Percentiles rank a stretch among this genome's conserved stretches.
Conservation (phyloP, 2,329 filamentous ascomycete species). For the Amauroascus verrucosus region DNA sequence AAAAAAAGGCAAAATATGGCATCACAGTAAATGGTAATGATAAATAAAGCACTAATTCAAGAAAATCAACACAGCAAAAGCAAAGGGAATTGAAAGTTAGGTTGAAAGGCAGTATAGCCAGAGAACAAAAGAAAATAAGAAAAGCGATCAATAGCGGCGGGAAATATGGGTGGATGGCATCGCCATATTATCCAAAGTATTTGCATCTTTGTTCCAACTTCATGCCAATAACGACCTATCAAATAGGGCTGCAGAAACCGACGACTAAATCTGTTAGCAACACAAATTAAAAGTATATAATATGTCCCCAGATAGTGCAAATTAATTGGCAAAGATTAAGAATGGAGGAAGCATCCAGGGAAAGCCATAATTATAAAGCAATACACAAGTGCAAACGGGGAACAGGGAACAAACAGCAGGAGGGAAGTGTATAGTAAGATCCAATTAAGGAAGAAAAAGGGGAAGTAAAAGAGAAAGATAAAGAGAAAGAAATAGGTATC, state of each 20-base stretch:
- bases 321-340: conserved; percentile 2
- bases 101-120: background rate
- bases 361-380: conserved; percentile 5
- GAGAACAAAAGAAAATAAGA: background rate
- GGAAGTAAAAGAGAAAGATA: conserved; percentile 1
- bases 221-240: background rate
- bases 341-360: background rate
- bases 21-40: conserved; percentile 2
- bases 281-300: conserved; percentile 7
- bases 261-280: conserved; percentile 1
- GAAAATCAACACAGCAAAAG: background rate
- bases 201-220: conserved; percentile 5
- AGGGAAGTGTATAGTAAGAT: background rate
- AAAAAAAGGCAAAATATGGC: too few relatives aligned
- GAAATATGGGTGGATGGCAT: background rate
- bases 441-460: background rate
- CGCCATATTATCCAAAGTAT: conserved; percentile 1
- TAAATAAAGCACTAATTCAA: too few relatives aligned
- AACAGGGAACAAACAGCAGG: conserved; percentile 16
- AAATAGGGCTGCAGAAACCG: background rate
- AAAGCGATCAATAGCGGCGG: background rate
- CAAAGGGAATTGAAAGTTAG: background rate
- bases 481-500: conserved; percentile 10
- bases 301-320: conserved; percentile 5
- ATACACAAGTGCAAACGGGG: conserved; percentile 10